phyloP scores from a whole-genome alignment of 2,329 filamentous ascomycete species.

The Monilinia fructigena region DNA sequence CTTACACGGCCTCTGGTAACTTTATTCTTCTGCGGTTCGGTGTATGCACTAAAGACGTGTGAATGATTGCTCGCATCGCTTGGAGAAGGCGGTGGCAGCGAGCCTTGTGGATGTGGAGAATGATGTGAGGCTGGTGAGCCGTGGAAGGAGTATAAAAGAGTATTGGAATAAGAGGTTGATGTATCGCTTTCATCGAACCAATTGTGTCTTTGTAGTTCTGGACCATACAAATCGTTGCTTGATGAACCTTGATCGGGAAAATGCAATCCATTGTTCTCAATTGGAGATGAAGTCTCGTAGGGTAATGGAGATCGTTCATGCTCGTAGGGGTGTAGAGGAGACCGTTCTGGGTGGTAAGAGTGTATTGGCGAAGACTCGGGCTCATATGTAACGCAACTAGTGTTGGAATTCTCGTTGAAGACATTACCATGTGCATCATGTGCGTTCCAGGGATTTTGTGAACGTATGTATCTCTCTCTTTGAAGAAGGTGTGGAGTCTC shows the following conservation, averaged over 20 bases:
- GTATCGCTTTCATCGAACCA: constrained; percentile 29
- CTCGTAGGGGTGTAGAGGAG: constrained; percentile 63
- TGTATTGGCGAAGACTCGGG: constrained; percentile 57
- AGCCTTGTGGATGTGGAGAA: constrained; percentile 25
- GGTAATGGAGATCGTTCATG: constrained; percentile 72
- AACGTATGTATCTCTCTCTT: constrained; percentile 14
- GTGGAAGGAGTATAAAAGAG: constrained; percentile 25
- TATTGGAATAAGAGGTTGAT: constrained; percentile 28
- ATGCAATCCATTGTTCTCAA: neutral
- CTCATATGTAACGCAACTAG: constrained; percentile 47
- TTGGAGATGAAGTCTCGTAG: constrained; percentile 15
- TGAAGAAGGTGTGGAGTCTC: constrained; percentile 20
- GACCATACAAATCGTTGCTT: constrained; percentile 34
- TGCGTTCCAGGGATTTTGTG: constrained; percentile 32
- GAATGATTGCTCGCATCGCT: constrained; percentile 28
- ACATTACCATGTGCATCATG: constrained; percentile 27
- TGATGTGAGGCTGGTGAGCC: constrained; percentile 26
- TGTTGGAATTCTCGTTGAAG: constrained; percentile 25
- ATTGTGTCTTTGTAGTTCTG: constrained; percentile 25
- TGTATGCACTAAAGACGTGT: constrained; percentile 34
- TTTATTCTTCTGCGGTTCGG: constrained; percentile 32
- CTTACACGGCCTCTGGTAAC: constrained; percentile 34
- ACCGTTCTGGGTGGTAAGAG: constrained; percentile 62
- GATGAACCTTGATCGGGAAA: neutral
- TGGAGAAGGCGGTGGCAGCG: constrained; percentile 29